Percentiles rank a stretch among this genome's conserved stretches.
Conservation (phyloP, 2,329 filamentous ascomycete species). For the Xylariaceae sp. region DNA sequence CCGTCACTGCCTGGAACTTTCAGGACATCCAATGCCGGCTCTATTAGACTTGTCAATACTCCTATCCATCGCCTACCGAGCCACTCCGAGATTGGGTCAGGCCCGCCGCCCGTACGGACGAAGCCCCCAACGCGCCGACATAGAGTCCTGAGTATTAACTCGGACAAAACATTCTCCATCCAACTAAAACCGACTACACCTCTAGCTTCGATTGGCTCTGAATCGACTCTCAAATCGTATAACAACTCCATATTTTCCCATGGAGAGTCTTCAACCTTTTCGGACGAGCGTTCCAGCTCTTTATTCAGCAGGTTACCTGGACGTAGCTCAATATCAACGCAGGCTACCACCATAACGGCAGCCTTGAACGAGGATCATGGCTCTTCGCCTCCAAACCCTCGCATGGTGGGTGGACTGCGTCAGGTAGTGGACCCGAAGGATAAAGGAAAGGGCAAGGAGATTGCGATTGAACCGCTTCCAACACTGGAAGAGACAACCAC, state of each 20-base stretch:
- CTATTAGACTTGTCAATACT: conserved; percentile 38
- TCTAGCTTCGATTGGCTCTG: conserved; percentile 26
- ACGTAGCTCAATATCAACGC: conserved; percentile 37
- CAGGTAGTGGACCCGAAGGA: conserved; percentile 42
- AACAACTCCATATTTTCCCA: conserved; percentile 45
- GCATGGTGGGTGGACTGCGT: conserved; percentile 50
- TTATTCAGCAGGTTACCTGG: conserved; percentile 46
- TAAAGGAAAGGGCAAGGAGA: conserved; percentile 39
- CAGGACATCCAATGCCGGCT: conserved; percentile 36
- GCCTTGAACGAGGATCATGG: conserved; percentile 34
- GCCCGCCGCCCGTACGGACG: conserved; percentile 19
- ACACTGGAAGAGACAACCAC: conserved; percentile 29
- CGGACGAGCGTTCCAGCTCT: conserved; percentile 43
- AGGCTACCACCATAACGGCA: conserved; percentile 31
- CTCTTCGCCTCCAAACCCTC: conserved; percentile 45
- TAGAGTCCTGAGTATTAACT: conserved; percentile 46
- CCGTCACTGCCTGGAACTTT: conserved; percentile 35
- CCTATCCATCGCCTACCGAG: conserved; percentile 25
- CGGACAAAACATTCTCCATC: conserved; percentile 56
- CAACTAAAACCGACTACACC: conserved; percentile 32
- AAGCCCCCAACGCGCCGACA: conserved; percentile 38
- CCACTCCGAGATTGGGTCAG: conserved; percentile 25
- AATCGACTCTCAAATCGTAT: conserved; percentile 39
- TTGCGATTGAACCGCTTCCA: conserved; percentile 29
- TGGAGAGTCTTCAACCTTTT: conserved; percentile 45